Percentiles rank a stretch among this genome's conserved stretches.
Evolutionary conservation across 2,329 filamentous ascomycete species (phyloP).

Genomic region (Sporothrix brunneoviolacea): DNA sequence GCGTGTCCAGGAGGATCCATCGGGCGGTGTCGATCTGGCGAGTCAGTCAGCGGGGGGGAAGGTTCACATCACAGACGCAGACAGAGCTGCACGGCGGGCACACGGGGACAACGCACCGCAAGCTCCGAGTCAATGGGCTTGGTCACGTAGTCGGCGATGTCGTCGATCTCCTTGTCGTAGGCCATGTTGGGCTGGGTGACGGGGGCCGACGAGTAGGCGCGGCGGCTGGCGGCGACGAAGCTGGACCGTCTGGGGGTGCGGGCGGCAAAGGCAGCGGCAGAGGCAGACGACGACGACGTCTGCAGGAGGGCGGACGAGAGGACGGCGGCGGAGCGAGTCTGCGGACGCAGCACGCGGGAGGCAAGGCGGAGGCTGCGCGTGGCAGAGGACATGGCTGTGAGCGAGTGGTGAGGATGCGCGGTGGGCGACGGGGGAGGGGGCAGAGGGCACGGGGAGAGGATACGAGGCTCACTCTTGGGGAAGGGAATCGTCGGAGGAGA

Average conservation of each 20-base stretch:
- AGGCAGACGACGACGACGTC: slow-evolving; percentile 23
- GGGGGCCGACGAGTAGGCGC: slow-evolving; percentile 42
- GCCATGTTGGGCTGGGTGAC: slow-evolving; percentile 47
- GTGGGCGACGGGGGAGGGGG: background rate
- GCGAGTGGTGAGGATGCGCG: slow-evolving; percentile 6
- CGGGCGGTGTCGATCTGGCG: slow-evolving; percentile 76
- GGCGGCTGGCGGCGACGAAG: slow-evolving; percentile 43
- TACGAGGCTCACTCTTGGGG: slow-evolving; percentile 4
- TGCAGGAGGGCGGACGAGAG: slow-evolving; percentile 25
- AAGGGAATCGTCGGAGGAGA: background rate
- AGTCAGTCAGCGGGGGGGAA: background rate
- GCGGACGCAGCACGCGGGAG: slow-evolving; percentile 47
- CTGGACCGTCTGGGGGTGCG: slow-evolving; percentile 29
- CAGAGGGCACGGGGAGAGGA: background rate
- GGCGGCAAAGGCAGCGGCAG: slow-evolving; percentile 27
- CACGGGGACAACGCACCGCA: slow-evolving; percentile 57
- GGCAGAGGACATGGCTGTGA: slow-evolving; percentile 44
- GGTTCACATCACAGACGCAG: background rate
- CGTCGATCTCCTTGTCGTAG: slow-evolving; percentile 88
- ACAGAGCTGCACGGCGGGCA: background rate
- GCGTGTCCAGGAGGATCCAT: slow-evolving; percentile 92
- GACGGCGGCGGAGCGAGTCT: slow-evolving; percentile 26
- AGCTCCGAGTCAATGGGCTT: slow-evolving; percentile 86
- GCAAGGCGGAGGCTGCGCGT: slow-evolving; percentile 48
- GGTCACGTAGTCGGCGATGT: slow-evolving; percentile 92